These are phyloP conservation scores for Telfairia occidentalis DNA, from an alignment of 331 rosid species.

Conservation along the genomic window DNA sequence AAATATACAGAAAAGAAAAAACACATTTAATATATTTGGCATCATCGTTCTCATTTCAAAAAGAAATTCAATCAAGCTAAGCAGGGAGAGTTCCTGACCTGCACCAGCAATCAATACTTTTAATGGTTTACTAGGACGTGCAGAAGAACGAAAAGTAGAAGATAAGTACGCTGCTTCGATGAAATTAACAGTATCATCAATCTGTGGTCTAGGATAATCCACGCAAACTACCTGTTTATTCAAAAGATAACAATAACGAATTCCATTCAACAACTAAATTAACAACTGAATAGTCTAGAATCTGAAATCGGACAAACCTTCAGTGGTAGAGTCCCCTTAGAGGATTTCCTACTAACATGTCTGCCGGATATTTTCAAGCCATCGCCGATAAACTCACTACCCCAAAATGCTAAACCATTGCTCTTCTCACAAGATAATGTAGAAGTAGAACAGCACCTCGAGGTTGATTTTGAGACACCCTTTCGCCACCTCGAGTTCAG, in stretches of 20 bases:
- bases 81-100: constrained; percentile 35
- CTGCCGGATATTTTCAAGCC: constrained; percentile 22
- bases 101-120: constrained; percentile 85
- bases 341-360: constrained; percentile 16
- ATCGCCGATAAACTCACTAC: constrained; percentile 38
- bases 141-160: constrained; percentile 51
- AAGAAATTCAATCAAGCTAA: neutral
- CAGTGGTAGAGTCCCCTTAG: constrained; percentile 31
- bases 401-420: constrained; percentile 36
- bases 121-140: constrained; percentile 73
- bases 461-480: constrained; percentile 4
- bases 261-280: neutral
- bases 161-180: constrained; percentile 77
- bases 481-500: constrained; percentile 36
- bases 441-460: constrained; percentile 21
- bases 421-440: constrained; percentile 14
- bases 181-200: constrained; percentile 63
- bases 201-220: constrained; percentile 83
- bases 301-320: constrained; percentile 28
- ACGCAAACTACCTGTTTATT: constrained; percentile 44
- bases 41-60: neutral
- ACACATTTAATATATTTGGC: neutral
- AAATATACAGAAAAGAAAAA: neutral
- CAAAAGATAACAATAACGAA: constrained; percentile 3
- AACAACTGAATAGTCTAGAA: neutral